Percentiles rank a stretch among this genome's conserved stretches.
Conservation (phyloP, 768 basidiomycete species). For the Lactifluus piperatus region DNA sequence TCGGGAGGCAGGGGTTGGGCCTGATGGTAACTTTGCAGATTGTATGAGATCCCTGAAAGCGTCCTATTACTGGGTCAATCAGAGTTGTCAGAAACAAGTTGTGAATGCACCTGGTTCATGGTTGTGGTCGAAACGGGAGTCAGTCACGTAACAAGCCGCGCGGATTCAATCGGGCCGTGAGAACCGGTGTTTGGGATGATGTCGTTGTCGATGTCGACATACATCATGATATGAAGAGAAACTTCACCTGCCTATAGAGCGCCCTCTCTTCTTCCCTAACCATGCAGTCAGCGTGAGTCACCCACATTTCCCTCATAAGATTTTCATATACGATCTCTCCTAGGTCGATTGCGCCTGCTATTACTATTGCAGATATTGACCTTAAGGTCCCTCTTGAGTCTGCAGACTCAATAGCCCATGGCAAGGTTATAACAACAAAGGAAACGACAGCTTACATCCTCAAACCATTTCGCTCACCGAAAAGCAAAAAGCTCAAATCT, state of each 20-base stretch:
- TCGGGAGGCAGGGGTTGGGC: slow-evolving; percentile 25
- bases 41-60: slow-evolving; percentile 48
- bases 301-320: neutral
- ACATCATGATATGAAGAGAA: too few species aligned
- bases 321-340: neutral
- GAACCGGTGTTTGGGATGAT: too few species aligned
- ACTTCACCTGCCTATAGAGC: too few species aligned
- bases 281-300: slow-evolving; percentile 3
- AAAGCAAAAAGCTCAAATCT: slow-evolving; percentile 71
- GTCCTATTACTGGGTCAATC: slow-evolving; percentile 33
- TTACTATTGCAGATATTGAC: neutral
- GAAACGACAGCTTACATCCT: slow-evolving; percentile 68
- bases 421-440: slow-evolving; percentile 38
- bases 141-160: neutral
- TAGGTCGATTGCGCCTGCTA: neutral
- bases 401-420: slow-evolving; percentile 11
- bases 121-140: neutral
- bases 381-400: slow-evolving; percentile 3
- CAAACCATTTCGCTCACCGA: slow-evolving; percentile 63
- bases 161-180: too few species aligned
- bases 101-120: slow-evolving; percentile 18
- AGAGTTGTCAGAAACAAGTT: neutral
- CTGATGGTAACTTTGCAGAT: slow-evolving; percentile 26
- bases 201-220: too few species aligned
- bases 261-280: neutral